phyloP scores from a whole-genome alignment of 2,329 filamentous ascomycete species.

The Botryotinia globosa region DNA sequence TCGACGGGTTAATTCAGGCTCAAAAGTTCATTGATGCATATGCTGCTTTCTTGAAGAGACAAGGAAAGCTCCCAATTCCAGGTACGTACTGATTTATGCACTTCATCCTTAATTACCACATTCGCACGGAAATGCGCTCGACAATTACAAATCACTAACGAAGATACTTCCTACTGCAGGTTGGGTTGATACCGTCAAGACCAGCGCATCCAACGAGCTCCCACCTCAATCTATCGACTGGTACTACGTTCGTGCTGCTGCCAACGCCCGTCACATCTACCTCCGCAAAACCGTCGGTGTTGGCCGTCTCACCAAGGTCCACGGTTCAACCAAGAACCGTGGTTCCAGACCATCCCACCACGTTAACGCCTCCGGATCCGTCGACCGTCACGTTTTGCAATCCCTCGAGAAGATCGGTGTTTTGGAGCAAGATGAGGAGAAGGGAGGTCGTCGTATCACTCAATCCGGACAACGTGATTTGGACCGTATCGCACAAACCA shows the following conservation, averaged over 20 bases:
- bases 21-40: constrained; percentile 88
- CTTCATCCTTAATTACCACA: background rate
- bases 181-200: constrained; percentile 99
- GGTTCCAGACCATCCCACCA: constrained; percentile 88
- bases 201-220: constrained; percentile 92
- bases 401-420: constrained; percentile 99
- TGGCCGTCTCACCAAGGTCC: constrained; percentile 92
- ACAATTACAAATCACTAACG: constrained; percentile 14
- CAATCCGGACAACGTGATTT: constrained; percentile 98
- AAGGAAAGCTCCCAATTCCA: constrained; percentile 88
- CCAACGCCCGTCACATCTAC: constrained; percentile 97
- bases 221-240: constrained; percentile 98
- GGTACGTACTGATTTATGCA: constrained; percentile 53
- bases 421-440: constrained; percentile 95
- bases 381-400: constrained; percentile 98
- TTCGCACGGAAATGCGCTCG: background rate
- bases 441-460: constrained; percentile 97
- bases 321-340: constrained; percentile 97
- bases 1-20: constrained; percentile 55
- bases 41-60: constrained; percentile 86
- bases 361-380: constrained; percentile 89
- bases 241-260: constrained; percentile 88
- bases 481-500: constrained; percentile 89
- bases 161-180: constrained; percentile 50
- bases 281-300: constrained; percentile 99